Evolutionary conservation across 2,329 filamentous ascomycete genomes (phyloP).

Genomic region (Fusarium pseudograminearum): DNA sequence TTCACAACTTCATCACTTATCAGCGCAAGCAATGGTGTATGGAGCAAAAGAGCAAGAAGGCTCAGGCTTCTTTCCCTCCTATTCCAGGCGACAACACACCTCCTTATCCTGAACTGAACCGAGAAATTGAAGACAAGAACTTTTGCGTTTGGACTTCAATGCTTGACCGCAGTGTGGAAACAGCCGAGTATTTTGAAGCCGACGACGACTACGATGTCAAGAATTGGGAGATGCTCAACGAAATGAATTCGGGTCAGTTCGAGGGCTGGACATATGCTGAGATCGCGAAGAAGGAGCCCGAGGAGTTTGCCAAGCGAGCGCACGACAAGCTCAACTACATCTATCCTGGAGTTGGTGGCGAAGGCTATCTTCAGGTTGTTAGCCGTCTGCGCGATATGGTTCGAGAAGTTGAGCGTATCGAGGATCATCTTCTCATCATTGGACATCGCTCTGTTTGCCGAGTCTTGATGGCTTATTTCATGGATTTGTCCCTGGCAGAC

Average conservation of each 20-base stretch:
- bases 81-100: constrained; percentile 91
- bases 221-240: constrained; percentile 97
- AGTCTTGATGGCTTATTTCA: constrained; percentile 95
- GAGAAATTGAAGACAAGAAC: constrained; percentile 80
- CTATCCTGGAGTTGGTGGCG: constrained; percentile 94
- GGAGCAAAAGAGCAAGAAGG: constrained; percentile 82
- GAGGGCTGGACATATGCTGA: constrained; percentile 96
- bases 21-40: constrained; percentile 86
- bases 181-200: constrained; percentile 85
- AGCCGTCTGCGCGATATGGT: constrained; percentile 95
- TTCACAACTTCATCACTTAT: constrained; percentile 85
- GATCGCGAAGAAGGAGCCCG: constrained; percentile 80
- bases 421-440: constrained; percentile 92
- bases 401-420: constrained; percentile 96
- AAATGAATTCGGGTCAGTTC: constrained; percentile 91
- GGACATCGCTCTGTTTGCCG: constrained; percentile 92
- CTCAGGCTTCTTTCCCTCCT: constrained; percentile 86
- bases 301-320: constrained; percentile 84
- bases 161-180: constrained; percentile 90
- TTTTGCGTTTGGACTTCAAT: constrained; percentile 99
- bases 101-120: constrained; percentile 87
- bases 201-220: constrained; percentile 98
- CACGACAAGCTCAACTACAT: constrained; percentile 94
- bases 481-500: constrained; percentile 88
- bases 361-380: constrained; percentile 97